Evolutionary conservation across 192 early-diverging fungal species (phyloP).

Genomic region (Phycomyces blakesleeanus): DNA sequence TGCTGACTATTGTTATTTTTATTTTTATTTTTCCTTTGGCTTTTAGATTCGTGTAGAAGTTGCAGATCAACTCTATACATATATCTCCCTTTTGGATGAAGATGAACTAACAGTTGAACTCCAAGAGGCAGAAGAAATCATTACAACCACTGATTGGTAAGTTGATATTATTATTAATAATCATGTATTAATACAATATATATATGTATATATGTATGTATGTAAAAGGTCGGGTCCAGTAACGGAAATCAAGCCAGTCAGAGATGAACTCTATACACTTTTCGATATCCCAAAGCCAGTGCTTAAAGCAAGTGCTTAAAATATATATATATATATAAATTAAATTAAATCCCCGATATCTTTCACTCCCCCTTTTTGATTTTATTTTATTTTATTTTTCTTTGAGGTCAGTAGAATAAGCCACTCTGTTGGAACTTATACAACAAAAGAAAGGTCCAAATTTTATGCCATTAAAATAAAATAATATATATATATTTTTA

Average conservation of each 20-base stretch:
- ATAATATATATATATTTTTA: too few species aligned
- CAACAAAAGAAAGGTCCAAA: too few species aligned
- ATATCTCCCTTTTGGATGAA: constrained; percentile 49
- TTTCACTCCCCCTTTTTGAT: not conserved
- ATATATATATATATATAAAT: too few species aligned
- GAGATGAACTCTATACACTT: constrained; percentile 39
- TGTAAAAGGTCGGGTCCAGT: constrained; percentile 43
- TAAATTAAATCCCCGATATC: too few species aligned
- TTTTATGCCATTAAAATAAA: too few species aligned
- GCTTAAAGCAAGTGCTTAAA: not conserved
- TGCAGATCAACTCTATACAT: constrained; percentile 73
- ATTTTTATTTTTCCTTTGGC: not conserved
- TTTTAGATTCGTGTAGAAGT: constrained; percentile 64
- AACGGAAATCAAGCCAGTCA: constrained; percentile 35
- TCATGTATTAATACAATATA: constrained; percentile 11
- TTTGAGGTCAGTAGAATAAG: too few species aligned
- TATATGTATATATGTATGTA: not conserved
- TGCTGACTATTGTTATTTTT: not conserved
- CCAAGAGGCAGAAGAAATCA: constrained; percentile 55
- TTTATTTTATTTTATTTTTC: too few species aligned
- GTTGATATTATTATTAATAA: too few species aligned
- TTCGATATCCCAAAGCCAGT: constrained; percentile 28
- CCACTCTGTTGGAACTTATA: too few species aligned
- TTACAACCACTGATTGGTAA: constrained; percentile 68
- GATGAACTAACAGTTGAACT: constrained; percentile 41